Base-by-base conservation (phyloP, 352 stramenopile genomes). In the Elongisporangium senticosum region DNA sequence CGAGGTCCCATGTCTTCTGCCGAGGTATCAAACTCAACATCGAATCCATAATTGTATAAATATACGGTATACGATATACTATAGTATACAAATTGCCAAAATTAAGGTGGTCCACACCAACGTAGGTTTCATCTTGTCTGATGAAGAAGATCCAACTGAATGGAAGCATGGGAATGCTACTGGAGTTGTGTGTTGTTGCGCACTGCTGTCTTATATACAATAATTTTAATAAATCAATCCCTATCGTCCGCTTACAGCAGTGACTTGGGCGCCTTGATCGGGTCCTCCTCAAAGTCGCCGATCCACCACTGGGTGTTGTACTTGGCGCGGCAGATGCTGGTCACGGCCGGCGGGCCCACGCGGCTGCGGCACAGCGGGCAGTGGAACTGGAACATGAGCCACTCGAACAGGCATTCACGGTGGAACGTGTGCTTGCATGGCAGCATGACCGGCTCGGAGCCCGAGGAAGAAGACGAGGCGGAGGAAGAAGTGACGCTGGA, bases 341-440 rank as follows among this genome's bases (percentile, higher is more conserved):
- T 87, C 61, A 84, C 70, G 13, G 76, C 77, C 20, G 70, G 58
- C 6, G 74, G 70, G 15, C 77, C 75, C 23, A 88, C 69, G 17
- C 68, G 80, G 23, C 64, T 69, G 56, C 82, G 72, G 61, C 82
- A 92, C 39, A 89, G 58, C 10, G 82, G 82, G 50, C 82, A 92
- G 43, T 88, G 75, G 61, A 78, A 84, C 60, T 90, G 65, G 61
- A 88, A 85, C 37, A 86, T 53, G 10, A 91, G 66, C 82, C 82
- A 91, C 65, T 89, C 75, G 49, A 84, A 89, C 15, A 92, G 61
- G 65, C 83, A 92, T 33, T 84, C 67, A 19, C 83, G 76, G 68
- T 90, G 83, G 59, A 92, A 92, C 13, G 65, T 58, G 56, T 92
- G 83, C 53, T 73, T 71, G 64, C 83, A 90, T 3, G 73, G 79